Evolutionary conservation across 1,284 basidiomycete genomes (phyloP).

Genomic region (Dichomitus squalens): DNA sequence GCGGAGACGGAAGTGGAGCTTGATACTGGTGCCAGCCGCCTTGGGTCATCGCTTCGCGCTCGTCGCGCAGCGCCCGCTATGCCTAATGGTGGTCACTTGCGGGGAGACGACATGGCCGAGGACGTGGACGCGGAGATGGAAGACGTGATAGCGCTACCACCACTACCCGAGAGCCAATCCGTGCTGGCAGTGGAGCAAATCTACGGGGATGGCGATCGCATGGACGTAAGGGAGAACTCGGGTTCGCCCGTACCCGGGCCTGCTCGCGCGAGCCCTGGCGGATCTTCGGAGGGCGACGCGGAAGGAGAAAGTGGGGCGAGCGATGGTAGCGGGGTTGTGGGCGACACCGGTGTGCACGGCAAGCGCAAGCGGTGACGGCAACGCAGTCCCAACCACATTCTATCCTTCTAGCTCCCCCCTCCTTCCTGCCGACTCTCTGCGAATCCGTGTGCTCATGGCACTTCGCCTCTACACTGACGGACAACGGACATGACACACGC

Average conservation of each 20-base stretch:
- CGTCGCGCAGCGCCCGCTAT: constrained; percentile 15
- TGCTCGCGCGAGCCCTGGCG: constrained; percentile 21
- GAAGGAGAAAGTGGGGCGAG: constrained; percentile 28
- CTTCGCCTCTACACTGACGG: background rate
- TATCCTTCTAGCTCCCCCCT: background rate
- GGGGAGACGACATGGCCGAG: constrained; percentile 26
- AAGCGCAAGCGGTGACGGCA: constrained; percentile 36
- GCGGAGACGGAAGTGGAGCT: constrained; percentile 63
- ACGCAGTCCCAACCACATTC: background rate
- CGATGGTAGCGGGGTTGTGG: constrained; percentile 27
- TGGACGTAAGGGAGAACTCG: constrained; percentile 23
- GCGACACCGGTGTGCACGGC: constrained; percentile 29
- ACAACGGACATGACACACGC: background rate
- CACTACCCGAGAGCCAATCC: constrained; percentile 32
- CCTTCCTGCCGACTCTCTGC: background rate
- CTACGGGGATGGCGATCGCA: constrained; percentile 24
- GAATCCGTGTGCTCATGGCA: background rate
- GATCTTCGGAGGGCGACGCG: constrained; percentile 27
- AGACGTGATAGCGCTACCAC: constrained; percentile 31
- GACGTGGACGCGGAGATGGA: constrained; percentile 36
- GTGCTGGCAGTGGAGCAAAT: constrained; percentile 22
- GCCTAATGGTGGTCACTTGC: constrained; percentile 13
- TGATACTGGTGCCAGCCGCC: constrained; percentile 36
- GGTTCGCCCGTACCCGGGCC: constrained; percentile 26
- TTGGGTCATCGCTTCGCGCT: constrained; percentile 21